These are phyloP conservation scores for Trametes cingulata DNA, from an alignment of 768 basidiomycete genomes.

Conservation along the genomic window DNA sequence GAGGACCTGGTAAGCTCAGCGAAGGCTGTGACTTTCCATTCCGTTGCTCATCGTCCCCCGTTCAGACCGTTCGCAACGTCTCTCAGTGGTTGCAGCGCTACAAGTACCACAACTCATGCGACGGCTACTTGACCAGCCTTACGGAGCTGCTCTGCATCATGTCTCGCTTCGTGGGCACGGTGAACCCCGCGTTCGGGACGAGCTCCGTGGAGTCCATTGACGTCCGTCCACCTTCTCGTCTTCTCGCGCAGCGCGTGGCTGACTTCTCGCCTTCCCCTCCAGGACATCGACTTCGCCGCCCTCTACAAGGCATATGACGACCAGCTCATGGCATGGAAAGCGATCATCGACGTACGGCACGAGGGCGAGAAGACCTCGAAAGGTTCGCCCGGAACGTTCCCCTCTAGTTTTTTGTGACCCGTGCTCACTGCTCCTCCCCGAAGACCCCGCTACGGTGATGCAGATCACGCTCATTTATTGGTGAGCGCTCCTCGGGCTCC, in stretches of 20 bases:
- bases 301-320: slow-evolving; percentile 28
- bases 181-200: slow-evolving; percentile 24
- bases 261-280: slow-evolving; percentile 8
- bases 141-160: slow-evolving; percentile 36
- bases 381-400: slow-evolving; percentile 11
- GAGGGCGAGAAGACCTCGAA: slow-evolving; percentile 20
- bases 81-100: slow-evolving; percentile 27
- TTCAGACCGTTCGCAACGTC: slow-evolving; percentile 29
- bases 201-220: slow-evolving; percentile 19
- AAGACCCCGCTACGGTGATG: slow-evolving; percentile 19
- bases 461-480: slow-evolving; percentile 20
- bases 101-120: slow-evolving; percentile 30
- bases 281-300: slow-evolving; percentile 25
- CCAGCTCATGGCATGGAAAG: slow-evolving; percentile 27
- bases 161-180: slow-evolving; percentile 30
- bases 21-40: too few relatives aligned
- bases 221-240: slow-evolving; percentile 2
- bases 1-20: slow-evolving; percentile 65
- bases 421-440: background rate
- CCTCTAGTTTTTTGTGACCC: background rate
- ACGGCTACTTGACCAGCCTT: slow-evolving; percentile 32
- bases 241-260: background rate
- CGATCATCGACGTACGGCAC: slow-evolving; percentile 18
- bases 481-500: slow-evolving; percentile 4
- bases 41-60: slow-evolving; percentile 38